Evolutionary conservation across 371 early-diverging fungal genomes (phyloP).

Genomic region (Apophysomyces elegans): DNA sequence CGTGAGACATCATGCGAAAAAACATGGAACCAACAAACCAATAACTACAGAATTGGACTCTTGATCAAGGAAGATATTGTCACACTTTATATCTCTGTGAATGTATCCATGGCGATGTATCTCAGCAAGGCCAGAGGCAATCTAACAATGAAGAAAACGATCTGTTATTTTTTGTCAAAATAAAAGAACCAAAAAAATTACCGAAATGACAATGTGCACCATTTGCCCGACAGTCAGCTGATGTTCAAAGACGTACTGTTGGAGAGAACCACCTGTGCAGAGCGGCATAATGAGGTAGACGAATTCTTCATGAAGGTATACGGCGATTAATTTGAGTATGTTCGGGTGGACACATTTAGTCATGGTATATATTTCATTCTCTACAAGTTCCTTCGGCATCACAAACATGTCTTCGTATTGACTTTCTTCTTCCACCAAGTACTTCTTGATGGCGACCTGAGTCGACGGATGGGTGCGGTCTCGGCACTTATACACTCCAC

Average conservation of each 20-base stretch:
- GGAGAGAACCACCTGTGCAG: conserved; percentile 53
- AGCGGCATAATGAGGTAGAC: conserved; percentile 56
- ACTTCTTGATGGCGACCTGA: conserved; percentile 53
- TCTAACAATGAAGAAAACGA: conserved; percentile 25
- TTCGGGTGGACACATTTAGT: conserved; percentile 52
- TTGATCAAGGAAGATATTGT: conserved; percentile 51
- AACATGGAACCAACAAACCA: conserved; percentile 24
- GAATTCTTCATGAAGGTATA: conserved; percentile 52
- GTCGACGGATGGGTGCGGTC: conserved; percentile 28
- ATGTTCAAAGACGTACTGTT: conserved; percentile 55
- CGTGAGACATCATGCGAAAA: neutral
- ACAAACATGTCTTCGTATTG: conserved; percentile 51
- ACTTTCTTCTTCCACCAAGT: conserved; percentile 46
- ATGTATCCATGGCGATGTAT: conserved; percentile 53
- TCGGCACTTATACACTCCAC: conserved; percentile 50
- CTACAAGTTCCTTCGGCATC: conserved; percentile 57
- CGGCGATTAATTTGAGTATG: conserved; percentile 43
- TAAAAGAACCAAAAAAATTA: conserved; percentile 17
- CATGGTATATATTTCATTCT: conserved; percentile 58
- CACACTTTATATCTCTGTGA: conserved; percentile 58
- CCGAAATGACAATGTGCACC: conserved; percentile 46
- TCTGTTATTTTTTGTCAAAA: neutral
- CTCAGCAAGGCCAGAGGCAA: conserved; percentile 50
- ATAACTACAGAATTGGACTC: conserved; percentile 47
- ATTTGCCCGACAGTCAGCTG: conserved; percentile 51